phyloP scores from a whole-genome alignment of 768 basidiomycete species.

The Amanita pseudoporphyria region DNA sequence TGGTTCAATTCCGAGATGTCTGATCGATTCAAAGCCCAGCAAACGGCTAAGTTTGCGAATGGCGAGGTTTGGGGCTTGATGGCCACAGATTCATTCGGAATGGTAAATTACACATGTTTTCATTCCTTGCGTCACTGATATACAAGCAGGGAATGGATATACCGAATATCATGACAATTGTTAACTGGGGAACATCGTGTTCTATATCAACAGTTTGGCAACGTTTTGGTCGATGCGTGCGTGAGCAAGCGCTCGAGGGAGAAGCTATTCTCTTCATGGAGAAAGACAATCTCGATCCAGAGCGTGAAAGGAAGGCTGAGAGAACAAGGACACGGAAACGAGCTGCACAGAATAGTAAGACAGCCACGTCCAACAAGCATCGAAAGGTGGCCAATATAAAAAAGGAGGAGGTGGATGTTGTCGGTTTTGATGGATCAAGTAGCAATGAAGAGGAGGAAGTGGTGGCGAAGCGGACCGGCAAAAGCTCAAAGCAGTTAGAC shows the following conservation, averaged over 20 bases:
- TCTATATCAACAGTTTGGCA: conserved; percentile 20
- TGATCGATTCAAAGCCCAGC: conserved; percentile 12
- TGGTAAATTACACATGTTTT: conserved; percentile 9
- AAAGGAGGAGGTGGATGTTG: too few species aligned
- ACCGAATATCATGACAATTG: conserved; percentile 19
- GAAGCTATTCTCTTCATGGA: conserved; percentile 16
- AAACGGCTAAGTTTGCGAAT: conserved; percentile 10
- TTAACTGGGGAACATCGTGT: conserved; percentile 20
- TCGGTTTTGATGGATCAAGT: background rate
- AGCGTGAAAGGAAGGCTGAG: conserved; percentile 1
- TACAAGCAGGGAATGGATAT: conserved; percentile 22
- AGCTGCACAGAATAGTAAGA: background rate
- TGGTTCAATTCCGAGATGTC: conserved; percentile 23
- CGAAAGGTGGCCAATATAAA: too few species aligned
- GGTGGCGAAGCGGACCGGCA: background rate
- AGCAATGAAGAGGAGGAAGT: too few species aligned
- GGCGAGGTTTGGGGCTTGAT: conserved; percentile 14
- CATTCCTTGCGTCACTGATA: background rate
- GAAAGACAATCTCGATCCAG: conserved; percentile 5
- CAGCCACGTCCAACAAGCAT: too few species aligned
- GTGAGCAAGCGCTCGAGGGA: conserved; percentile 7
- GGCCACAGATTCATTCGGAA: too few species aligned
- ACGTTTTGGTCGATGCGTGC: conserved; percentile 18
- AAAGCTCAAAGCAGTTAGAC: background rate
- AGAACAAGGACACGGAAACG: too few species aligned